These are phyloP conservation scores for Cercospora sp. DNA, from an alignment of 2,329 filamentous ascomycete species.

Conservation along the genomic window DNA sequence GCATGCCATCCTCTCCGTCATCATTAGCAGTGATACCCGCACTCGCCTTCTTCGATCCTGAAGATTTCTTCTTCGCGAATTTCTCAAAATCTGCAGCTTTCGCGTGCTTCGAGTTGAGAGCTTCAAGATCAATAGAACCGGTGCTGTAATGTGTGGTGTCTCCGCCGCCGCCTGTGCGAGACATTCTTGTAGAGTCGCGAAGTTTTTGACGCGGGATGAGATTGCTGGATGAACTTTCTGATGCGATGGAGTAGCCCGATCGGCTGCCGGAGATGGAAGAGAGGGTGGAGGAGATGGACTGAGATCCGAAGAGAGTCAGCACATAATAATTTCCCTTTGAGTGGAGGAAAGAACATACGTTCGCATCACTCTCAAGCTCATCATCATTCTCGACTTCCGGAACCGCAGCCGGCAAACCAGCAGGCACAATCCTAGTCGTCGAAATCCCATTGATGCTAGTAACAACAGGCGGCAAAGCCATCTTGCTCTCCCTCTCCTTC, in stretches of 20 bases:
- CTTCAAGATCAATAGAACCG: constrained; percentile 15
- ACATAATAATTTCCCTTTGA: no score
- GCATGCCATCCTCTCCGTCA: background rate
- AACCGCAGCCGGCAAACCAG: constrained; percentile 3
- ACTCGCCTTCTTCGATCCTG: background rate
- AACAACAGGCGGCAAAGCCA: background rate
- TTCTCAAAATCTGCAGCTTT: constrained; percentile 15
- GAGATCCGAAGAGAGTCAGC: no score
- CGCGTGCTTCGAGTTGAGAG: constrained; percentile 2
- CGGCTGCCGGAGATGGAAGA: background rate
- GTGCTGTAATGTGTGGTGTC: background rate
- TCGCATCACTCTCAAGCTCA: background rate
- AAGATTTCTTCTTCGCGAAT: background rate
- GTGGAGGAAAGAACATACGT: background rate
- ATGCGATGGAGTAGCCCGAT: background rate
- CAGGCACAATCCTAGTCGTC: constrained; percentile 10
- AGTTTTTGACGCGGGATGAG: background rate
- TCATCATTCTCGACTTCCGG: constrained; percentile 8
- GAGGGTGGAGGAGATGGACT: background rate
- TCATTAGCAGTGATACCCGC: background rate
- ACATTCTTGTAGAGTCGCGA: background rate
- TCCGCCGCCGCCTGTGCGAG: background rate
- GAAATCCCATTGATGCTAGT: background rate
- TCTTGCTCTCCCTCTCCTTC: background rate
- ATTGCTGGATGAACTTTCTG: background rate